phyloP scores from a whole-genome alignment of 1,284 basidiomycete genomes.

The Filobasidium uniguttulatum region DNA sequence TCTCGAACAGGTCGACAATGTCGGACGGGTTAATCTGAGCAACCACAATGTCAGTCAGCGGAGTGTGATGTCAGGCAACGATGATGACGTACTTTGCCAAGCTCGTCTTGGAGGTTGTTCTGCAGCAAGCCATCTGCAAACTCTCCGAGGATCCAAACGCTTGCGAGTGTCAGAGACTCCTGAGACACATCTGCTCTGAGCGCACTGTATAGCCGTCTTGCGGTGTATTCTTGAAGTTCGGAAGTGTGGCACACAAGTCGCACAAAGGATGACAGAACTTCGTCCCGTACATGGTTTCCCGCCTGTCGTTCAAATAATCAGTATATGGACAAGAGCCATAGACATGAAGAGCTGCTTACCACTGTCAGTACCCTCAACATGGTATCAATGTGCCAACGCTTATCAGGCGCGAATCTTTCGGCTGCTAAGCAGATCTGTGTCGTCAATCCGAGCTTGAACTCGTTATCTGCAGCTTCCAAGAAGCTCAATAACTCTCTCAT shows the following conservation, averaged over 20 bases:
- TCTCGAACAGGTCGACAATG: slow-evolving; percentile 72
- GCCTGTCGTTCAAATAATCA: slow-evolving; percentile 53
- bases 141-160: slow-evolving; percentile 94
- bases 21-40: too few species aligned
- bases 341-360: slow-evolving; percentile 41
- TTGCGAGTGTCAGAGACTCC: slow-evolving; percentile 81
- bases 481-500: slow-evolving; percentile 88
- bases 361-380: slow-evolving; percentile 83
- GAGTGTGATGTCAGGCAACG: too few species aligned
- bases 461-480: slow-evolving; percentile 95
- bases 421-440: slow-evolving; percentile 94
- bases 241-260: slow-evolving; percentile 93
- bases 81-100: too few species aligned
- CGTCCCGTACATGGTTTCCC: slow-evolving; percentile 97
- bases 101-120: too few species aligned
- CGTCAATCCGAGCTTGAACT: slow-evolving; percentile 96
- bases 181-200: slow-evolving; percentile 88
- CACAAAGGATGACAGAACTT: slow-evolving; percentile 88
- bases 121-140: slow-evolving; percentile 85
- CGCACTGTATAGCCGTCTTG: slow-evolving; percentile 80
- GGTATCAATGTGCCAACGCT: slow-evolving; percentile 98
- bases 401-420: slow-evolving; percentile 92
- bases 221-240: slow-evolving; percentile 89
- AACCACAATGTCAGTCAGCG: too few species aligned
- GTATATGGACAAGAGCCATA: neutral